A percentile compares a stretch with the other conserved stretches of the same genome.
Evolutionary conservation across 177 flowering plant genomes (phyloP).

Genomic region (Vitis hybrid): DNA sequence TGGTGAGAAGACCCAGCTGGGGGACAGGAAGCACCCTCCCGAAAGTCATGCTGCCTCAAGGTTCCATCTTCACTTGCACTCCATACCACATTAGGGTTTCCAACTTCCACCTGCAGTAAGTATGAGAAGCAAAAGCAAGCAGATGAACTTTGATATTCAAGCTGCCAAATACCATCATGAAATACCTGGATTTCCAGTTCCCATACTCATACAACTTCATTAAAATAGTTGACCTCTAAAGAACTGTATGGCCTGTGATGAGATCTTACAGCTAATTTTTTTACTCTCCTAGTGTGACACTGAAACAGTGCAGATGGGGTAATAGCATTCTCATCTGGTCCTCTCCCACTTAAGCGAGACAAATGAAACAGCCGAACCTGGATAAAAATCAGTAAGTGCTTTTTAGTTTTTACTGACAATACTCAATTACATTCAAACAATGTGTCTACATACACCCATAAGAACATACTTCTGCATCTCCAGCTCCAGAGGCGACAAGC

Average conservation of each 20-base stretch:
- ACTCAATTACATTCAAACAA: conserved; percentile 5
- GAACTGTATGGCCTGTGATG: background rate
- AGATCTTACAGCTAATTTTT: conserved; percentile 83
- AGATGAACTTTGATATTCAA: background rate
- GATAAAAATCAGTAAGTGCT: conserved; percentile 17
- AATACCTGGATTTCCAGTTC: background rate
- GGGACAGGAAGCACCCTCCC: conserved; percentile 90
- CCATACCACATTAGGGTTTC: conserved; percentile 96
- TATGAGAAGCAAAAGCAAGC: conserved; percentile 2
- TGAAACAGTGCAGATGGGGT: conserved; percentile 71
- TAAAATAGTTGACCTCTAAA: background rate
- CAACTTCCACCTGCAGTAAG: conserved; percentile 77
- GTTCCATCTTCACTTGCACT: conserved; percentile 99
- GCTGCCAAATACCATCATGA: background rate
- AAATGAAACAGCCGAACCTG: conserved; percentile 85
- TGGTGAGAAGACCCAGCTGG: conserved; percentile 82
- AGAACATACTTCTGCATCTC: conserved; percentile 77
- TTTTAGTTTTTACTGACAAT: conserved; percentile 9
- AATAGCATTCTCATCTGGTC: conserved; percentile 44
- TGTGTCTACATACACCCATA: background rate
- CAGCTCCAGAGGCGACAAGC: conserved; percentile 93
- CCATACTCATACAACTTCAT: background rate
- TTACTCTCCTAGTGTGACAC: conserved; percentile 93
- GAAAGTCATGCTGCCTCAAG: conserved; percentile 91
- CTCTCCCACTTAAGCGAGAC: conserved; percentile 59